Evolutionary conservation across 2,329 filamentous ascomycete species (phyloP).

Genomic region (Diaporthe citrichinensis): DNA sequence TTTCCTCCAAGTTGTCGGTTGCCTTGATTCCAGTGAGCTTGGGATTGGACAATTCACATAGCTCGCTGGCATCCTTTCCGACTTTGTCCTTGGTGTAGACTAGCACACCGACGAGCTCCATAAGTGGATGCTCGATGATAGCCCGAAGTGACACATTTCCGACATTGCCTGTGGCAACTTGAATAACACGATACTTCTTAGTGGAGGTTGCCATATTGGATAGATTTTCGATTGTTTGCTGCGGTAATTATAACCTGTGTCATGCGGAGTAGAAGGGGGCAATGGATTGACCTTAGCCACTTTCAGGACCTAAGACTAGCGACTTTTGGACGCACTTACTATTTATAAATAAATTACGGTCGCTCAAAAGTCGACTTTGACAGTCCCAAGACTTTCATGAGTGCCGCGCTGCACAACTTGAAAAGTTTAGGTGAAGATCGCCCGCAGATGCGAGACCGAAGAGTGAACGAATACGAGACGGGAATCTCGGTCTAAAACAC

Average conservation of each 20-base stretch:
- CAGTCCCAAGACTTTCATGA: not conserved
- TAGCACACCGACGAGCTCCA: constrained; percentile 1
- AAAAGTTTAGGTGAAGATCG: too few species aligned
- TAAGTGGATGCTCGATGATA: not conserved
- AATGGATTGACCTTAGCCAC: not conserved
- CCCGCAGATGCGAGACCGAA: not conserved
- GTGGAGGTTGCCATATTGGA: not conserved
- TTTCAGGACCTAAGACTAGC: not conserved
- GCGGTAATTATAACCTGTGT: not conserved
- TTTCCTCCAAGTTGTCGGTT: not conserved
- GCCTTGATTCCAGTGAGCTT: not conserved
- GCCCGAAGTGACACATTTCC: not conserved
- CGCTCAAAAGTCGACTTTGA: not conserved
- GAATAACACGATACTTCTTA: constrained; percentile 9
- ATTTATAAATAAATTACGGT: not conserved
- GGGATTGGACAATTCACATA: not conserved
- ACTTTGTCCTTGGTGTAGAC: constrained; percentile 13
- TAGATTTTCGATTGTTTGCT: not conserved
- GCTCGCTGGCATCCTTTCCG: not conserved
- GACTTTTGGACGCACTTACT: not conserved
- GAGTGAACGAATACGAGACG: not conserved
- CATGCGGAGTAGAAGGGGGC: not conserved
- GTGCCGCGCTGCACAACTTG: not conserved
- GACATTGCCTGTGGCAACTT: not conserved
- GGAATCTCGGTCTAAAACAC: not conserved